Evolutionary conservation across 352 stramenopile species (phyloP), one percentile per base, ranked within the genome.

Genomic region (Phytopythium litorale): DNA sequence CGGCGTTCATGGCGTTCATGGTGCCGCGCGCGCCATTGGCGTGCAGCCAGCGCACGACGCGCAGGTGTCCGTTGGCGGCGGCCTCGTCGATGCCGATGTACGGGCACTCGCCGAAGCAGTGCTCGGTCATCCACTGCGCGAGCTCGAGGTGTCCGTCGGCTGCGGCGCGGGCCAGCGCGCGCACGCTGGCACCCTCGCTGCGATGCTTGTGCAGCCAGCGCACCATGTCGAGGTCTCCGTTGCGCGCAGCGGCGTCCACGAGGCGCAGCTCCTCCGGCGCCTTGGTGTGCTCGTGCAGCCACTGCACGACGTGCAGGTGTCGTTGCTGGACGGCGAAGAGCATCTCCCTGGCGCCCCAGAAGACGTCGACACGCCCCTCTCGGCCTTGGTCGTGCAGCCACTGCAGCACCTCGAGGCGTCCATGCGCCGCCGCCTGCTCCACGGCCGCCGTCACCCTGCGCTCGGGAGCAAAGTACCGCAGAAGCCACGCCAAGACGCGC

Each of bases 271-370:
- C 70, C 33, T 75, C 72, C 1, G 67, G 58, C 7, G 71, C 67
- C 6, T 67, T 62, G n/a, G n/a, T n/a, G 53, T 89, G 71, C 15
- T 66, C 56, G 45, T 91, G 82, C 13, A 91, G 63, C 68, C 77
- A 91, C 19, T 63, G 55, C 1, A 91, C 76, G 40, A 88, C 74
- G 7, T 78, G 50, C 45, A 91, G 62, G 60, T 87, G 80, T n/a
- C n/a, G n/a, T n/a, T n/a, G n/a, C 54, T 51, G 2, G 37, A 60
- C 55, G 16, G 55, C 55, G 21, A 48, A 30, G 1, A 49, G 35
- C 53, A 58, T 48, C 53, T 58, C 53, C 11, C 37, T 19, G 3
- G 33, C 53, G 19, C 53, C 52, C 52, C 52, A 49, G 53, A 48
- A 33, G 3, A 58, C 53, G 35, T 49, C 53, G 7, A 28, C 11